Base-by-base conservation (phyloP, 345 rosid genomes). In the Eutrema japonicum region DNA sequence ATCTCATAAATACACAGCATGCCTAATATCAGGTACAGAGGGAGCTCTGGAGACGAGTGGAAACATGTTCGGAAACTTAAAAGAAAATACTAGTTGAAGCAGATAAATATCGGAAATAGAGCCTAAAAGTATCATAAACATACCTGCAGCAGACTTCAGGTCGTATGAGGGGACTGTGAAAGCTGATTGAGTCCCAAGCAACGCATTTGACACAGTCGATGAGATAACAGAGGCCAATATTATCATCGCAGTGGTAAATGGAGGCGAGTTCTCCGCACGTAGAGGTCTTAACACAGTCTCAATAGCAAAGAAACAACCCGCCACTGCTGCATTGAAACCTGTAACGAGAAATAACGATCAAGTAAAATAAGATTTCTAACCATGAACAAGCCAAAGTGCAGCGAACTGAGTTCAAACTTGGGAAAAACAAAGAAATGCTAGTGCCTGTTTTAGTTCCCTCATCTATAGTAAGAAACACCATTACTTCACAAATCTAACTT, bases 111-210 rank as follows among this genome's bases (percentile, higher is more conserved):
- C 10, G 29, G 22, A 12, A 27, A 33, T 48, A 18, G 3, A 64
- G 64, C 27, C 41, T 42, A 26, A 40, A 2, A 12, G 14, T 51
- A 22, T 42, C 8, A 43, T 37, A 37, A 42, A 9, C 6, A 68
- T 78, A 92, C 97, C 99, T 51, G 99, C 97, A 82, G 97, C 99
- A 32, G 96, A 95, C 82, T 95, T 95, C 79, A 95, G 79, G 80
- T 95, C 99, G 71, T 95, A 95, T 6, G 88, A 62, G 7, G 99
- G 96, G 81, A 95, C 96, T 0, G 96, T 92, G 73, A 95, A 95
- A 76, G 96, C 89, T 62, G 97, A 88, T 74, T 95, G 85, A 30
- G 96, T 86, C 75, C 96, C 96, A 64, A 95, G 89, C 49, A 90
- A 78, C 10, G 86, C 96, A 83, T 88, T 95, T 59, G 97, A 95